A percentile compares a stretch with the other conserved stretches of the same genome.
phyloP scores from a whole-genome alignment of 2,329 filamentous ascomycete species.

The Penicillium hordei region DNA sequence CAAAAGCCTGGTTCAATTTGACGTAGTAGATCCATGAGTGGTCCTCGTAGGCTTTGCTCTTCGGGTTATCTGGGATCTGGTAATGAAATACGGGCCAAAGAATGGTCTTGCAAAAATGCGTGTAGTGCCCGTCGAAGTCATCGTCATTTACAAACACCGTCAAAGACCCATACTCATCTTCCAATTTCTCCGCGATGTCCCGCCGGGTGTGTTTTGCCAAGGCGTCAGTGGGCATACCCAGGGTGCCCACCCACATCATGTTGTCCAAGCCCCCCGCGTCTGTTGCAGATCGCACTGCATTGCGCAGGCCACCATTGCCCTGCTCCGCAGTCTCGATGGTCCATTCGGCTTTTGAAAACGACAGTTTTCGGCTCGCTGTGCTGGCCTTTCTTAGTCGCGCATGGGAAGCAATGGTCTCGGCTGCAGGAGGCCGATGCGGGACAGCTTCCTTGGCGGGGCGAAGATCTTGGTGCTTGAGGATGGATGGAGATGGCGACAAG shows the following conservation, averaged over 20 bases:
- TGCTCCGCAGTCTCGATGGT: conserved; percentile 80
- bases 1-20: conserved; percentile 88
- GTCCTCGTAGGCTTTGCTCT: conserved; percentile 97
- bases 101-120: conserved; percentile 96
- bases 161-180: conserved; percentile 77
- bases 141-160: conserved; percentile 85
- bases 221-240: conserved; percentile 91
- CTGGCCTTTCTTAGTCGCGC: conserved; percentile 15
- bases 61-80: conserved; percentile 94
- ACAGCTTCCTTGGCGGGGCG: conserved; percentile 24
- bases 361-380: conserved; percentile 59
- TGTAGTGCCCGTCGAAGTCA: conserved; percentile 92
- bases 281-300: conserved; percentile 76
- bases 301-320: conserved; percentile 88
- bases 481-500: conserved; percentile 71
- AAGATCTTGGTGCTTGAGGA: conserved; percentile 65
- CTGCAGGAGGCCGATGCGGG: conserved; percentile 19
- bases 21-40: conserved; percentile 96
- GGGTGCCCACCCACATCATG: conserved; percentile 84
- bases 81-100: conserved; percentile 98
- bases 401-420: conserved; percentile 11
- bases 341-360: conserved; percentile 79
- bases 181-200: conserved; percentile 78
- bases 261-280: conserved; percentile 69
- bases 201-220: conserved; percentile 72